These are phyloP conservation scores for Hydnum rufescens DNA, from an alignment of 768 basidiomycete species.

Conservation along the genomic window DNA sequence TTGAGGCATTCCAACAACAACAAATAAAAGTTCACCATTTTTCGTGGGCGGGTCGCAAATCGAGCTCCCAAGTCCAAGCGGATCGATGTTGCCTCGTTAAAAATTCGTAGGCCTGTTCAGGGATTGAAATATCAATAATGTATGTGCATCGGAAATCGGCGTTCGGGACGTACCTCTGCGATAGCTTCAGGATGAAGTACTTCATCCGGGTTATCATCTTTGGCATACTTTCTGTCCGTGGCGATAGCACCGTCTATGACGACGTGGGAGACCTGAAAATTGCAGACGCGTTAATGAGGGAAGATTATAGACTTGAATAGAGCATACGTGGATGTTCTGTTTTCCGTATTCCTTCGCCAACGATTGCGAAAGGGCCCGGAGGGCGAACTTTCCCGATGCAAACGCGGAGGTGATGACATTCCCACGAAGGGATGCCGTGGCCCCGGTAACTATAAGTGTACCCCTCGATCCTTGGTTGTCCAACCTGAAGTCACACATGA, in stretches of 20 bases:
- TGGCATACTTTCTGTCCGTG: conserved; percentile 19
- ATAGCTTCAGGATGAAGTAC: conserved; percentile 47
- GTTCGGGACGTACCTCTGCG: conserved; percentile 28
- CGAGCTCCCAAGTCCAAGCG: conserved; percentile 14
- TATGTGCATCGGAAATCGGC: neutral
- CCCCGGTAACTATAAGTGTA: conserved; percentile 51
- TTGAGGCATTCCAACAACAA: no score
- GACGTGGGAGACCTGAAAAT: conserved; percentile 30
- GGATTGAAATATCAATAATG: neutral
- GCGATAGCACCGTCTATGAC: conserved; percentile 22
- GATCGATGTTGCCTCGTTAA: conserved; percentile 11
- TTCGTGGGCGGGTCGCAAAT: conserved; percentile 11
- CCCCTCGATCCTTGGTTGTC: conserved; percentile 33
- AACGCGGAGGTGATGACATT: conserved; percentile 42
- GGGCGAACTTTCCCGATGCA: conserved; percentile 41
- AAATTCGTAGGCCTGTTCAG: conserved; percentile 4
- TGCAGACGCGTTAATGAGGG: neutral
- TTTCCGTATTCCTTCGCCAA: conserved; percentile 56
- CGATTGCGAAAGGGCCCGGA: conserved; percentile 47
- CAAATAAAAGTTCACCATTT: conserved; percentile 12
- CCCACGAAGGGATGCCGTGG: conserved; percentile 46
- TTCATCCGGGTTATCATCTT: conserved; percentile 28
- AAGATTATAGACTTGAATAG: neutral
- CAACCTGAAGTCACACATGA: conserved; percentile 7
- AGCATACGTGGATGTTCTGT: conserved; percentile 44